phyloP scores from a whole-genome alignment of 129 eudicot species.

The carrot (Daucus carota) region DNA sequence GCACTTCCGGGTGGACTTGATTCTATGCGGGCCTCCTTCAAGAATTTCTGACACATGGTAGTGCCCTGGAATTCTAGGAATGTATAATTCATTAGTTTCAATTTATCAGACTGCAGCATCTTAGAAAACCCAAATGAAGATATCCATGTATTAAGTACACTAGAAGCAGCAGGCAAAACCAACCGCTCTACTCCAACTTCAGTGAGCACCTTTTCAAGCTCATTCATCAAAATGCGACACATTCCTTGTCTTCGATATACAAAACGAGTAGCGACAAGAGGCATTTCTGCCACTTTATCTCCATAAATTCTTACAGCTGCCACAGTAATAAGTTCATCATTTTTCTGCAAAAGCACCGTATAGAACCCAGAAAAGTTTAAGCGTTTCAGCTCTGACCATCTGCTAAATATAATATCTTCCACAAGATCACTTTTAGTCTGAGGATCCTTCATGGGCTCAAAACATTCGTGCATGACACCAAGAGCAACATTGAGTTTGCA shows the following conservation, averaged over 20 bases:
- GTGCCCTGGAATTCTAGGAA: slow-evolving; percentile 90
- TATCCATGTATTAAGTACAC: slow-evolving; percentile 65
- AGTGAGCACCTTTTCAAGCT: slow-evolving; percentile 70
- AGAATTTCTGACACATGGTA: slow-evolving; percentile 64
- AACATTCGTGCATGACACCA: slow-evolving; percentile 87
- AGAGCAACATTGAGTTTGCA: slow-evolving; percentile 85
- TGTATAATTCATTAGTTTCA: slow-evolving; percentile 34
- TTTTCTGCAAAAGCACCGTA: slow-evolving; percentile 78
- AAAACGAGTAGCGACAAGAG: slow-evolving; percentile 80
- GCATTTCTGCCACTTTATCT: slow-evolving; percentile 81
- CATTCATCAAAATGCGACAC: slow-evolving; percentile 78
- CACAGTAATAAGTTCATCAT: slow-evolving; percentile 69
- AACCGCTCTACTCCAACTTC: slow-evolving; percentile 74
- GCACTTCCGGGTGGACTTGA: slow-evolving; percentile 23
- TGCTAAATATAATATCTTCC: slow-evolving; percentile 73
- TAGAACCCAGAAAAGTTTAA: slow-evolving; percentile 83
- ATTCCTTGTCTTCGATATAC: slow-evolving; percentile 90
- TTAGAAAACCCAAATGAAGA: slow-evolving; percentile 62
- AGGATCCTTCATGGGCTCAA: slow-evolving; percentile 86
- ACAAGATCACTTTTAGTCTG: slow-evolving; percentile 63
- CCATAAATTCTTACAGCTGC: slow-evolving; percentile 83
- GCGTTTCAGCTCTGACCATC: slow-evolving; percentile 80
- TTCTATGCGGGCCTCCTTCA: slow-evolving; percentile 18
- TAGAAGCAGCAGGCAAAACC: slow-evolving; percentile 76
- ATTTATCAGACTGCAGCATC: slow-evolving; percentile 51